These are phyloP conservation scores for Ceratobasidium sp. DNA, from an alignment of 1,284 basidiomycete genomes.

Conservation along the genomic window DNA sequence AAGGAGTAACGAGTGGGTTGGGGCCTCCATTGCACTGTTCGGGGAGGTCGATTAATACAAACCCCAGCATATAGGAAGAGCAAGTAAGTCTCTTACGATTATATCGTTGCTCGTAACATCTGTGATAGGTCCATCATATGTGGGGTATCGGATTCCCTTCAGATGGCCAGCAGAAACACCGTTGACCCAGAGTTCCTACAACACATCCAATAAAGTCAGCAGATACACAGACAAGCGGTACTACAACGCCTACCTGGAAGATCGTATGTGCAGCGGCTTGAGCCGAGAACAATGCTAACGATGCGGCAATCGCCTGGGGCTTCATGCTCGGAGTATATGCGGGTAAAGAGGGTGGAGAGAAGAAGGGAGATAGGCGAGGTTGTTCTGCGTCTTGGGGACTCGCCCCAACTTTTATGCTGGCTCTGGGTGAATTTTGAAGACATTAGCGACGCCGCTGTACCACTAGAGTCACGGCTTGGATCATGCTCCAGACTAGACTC, in stretches of 20 bases:
- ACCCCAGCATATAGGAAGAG: not conserved
- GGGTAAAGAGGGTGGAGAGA: constrained; percentile 2
- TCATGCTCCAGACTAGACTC: not conserved
- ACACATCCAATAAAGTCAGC: not conserved
- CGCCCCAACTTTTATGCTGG: constrained; percentile 14
- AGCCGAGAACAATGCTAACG: constrained; percentile 25
- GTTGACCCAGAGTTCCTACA: constrained; percentile 36
- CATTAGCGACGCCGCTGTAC: not conserved
- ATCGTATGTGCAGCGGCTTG: constrained; percentile 41
- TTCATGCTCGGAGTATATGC: constrained; percentile 34
- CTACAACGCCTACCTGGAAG: constrained; percentile 28
- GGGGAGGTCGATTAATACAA: not conserved
- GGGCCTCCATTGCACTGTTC: constrained; percentile 42
- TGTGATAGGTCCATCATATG: constrained; percentile 41
- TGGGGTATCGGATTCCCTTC: constrained; percentile 13
- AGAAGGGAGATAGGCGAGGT: not conserved
- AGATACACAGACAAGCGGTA: not conserved
- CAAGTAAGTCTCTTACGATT: constrained; percentile 3
- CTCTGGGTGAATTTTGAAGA: not conserved
- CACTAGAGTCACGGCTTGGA: not conserved
- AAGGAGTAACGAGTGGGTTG: constrained; percentile 41
- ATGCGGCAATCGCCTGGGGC: constrained; percentile 26
- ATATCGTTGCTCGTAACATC: constrained; percentile 40
- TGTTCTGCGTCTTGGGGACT: not conserved
- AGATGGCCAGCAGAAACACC: constrained; percentile 23